These are phyloP conservation scores for Notholithocarpus densiflorus DNA, from an alignment of 306 rosid species.

Conservation along the genomic window DNA sequence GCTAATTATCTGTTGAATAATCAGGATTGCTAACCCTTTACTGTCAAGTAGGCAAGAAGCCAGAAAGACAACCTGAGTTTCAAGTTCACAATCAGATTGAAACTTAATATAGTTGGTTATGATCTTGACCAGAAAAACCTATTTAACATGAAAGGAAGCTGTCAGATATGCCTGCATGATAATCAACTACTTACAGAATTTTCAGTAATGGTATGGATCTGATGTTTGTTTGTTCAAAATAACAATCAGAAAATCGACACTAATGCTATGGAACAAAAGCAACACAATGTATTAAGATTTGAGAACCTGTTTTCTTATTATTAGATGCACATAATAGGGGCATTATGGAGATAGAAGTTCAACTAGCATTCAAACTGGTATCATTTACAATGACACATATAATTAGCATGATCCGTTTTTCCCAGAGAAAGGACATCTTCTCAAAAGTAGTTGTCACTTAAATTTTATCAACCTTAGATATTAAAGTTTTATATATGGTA, in stretches of 20 bases:
- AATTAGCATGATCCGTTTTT: background rate
- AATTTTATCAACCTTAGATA: background rate
- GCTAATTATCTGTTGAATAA: background rate
- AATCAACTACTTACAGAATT: too few species aligned
- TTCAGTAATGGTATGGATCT: too few species aligned
- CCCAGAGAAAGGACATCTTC: background rate
- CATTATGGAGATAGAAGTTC: slow-evolving; percentile 1
- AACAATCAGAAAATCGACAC: too few species aligned
- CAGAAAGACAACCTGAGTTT: background rate
- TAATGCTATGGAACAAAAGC: too few species aligned
- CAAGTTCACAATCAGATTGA: background rate
- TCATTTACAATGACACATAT: background rate
- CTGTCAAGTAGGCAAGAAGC: background rate
- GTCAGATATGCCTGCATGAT: too few species aligned
- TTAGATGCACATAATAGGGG: background rate
- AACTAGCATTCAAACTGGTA: background rate
- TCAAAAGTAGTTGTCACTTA: background rate
- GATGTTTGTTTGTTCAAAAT: too few species aligned
- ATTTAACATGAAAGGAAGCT: too few species aligned
- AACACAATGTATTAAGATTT: too few species aligned
- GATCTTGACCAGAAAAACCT: too few species aligned
- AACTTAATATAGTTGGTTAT: too few species aligned
- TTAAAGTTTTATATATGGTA: background rate
- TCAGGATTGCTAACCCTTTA: background rate
- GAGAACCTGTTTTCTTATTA: too few species aligned